A percentile compares a stretch with the other conserved stretches of the same genome.
These are phyloP conservation scores for Lactarius trivialis DNA, from an alignment of 768 basidiomycete genomes.

Conservation along the genomic window DNA sequence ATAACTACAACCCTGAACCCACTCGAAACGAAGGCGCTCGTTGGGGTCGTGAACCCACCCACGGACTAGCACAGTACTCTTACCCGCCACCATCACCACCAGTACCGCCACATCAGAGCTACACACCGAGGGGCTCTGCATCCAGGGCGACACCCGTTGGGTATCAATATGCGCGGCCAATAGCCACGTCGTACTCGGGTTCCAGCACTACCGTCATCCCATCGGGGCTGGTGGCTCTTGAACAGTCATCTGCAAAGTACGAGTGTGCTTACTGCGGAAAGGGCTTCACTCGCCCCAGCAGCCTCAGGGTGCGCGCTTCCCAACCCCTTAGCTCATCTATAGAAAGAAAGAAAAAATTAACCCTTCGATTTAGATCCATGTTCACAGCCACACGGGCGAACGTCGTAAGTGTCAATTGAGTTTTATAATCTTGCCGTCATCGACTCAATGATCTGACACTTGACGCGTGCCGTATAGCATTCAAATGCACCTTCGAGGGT, in stretches of 20 bases:
- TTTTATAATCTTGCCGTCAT: constrained; percentile 3
- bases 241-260: constrained; percentile 47
- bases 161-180: constrained; percentile 12
- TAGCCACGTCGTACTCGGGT: background rate
- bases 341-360: constrained; percentile 1
- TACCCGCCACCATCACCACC: constrained; percentile 6
- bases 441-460: constrained; percentile 15
- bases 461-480: constrained; percentile 42
- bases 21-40: background rate
- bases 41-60: background rate
- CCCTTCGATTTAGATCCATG: constrained; percentile 53
- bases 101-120: constrained; percentile 5
- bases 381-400: constrained; percentile 80
- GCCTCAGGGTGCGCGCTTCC: constrained; percentile 52
- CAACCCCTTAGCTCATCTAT: background rate
- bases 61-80: constrained; percentile 1
- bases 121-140: background rate
- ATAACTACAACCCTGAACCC: constrained; percentile 3
- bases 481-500: constrained; percentile 63
- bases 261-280: constrained; percentile 77
- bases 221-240: constrained; percentile 10
- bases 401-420: constrained; percentile 51
- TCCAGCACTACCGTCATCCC: background rate
- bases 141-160: background rate
- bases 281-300: constrained; percentile 76